Evolutionary conservation across 1,284 basidiomycete genomes (phyloP), one percentile per base, ranked within the genome.

Genomic region (Coniferiporia weirii): DNA sequence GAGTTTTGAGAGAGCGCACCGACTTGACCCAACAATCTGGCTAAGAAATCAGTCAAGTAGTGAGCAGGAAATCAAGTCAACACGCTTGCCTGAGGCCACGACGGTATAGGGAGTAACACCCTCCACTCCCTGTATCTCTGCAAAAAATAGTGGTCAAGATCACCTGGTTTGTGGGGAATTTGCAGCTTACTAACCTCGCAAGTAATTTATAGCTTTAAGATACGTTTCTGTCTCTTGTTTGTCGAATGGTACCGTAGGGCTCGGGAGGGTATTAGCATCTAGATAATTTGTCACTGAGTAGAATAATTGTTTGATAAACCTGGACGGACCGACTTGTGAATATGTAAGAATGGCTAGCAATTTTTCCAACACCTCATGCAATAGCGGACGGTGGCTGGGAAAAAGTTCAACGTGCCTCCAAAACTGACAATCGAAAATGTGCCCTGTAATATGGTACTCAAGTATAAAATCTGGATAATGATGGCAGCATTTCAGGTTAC

Each of bases 331-430:
- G 47, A 76, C 73, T 58, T 74, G 73, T 12, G 72, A 73, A 65
- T 82, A 77, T 6, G 77, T 67, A 10, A 83, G 66, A 49, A 81
- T 72, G 57, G 78, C 79, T 19, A 73, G 66, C 1, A 83, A 66
- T 58, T 83, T 80, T 22, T 75, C 68, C 27, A 79, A 71, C 36
- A 75, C 57, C 0, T 72, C 69, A 10, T 65, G 59, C 0, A 73
- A 71, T 17, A 81, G 61, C 0, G 66, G 32, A 7, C 75, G 72
- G 7, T 73, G 67, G 22, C 70, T 70, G 0, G 84, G 84, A 63
- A 76, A 86, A 19, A 78, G 64, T 56, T 78, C 72, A 61, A 79
- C 75, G 64, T 85, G 83, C 6, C 63, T 70, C 83, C 83, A 68
- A 52, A 4, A 54, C 57, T 46, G 61, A 47, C 48, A 52, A 13